Conservation (phyloP, 108 stramenopile genomes). For the Cyclotella baltica region DNA sequence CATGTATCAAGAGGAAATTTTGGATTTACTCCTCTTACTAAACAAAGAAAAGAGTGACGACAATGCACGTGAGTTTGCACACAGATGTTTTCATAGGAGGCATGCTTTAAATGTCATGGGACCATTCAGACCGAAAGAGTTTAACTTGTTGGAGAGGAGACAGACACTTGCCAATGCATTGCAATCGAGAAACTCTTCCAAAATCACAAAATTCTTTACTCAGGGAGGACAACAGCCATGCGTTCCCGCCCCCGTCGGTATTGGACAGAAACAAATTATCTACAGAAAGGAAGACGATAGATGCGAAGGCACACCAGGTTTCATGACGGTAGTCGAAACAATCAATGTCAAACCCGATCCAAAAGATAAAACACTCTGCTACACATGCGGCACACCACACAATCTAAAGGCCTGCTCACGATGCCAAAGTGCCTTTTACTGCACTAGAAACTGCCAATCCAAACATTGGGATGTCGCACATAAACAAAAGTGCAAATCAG, state of each 20-base stretch:
- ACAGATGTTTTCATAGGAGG: constrained; percentile 20
- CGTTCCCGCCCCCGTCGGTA: background rate
- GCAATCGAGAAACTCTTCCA: background rate
- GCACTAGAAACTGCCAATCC: constrained; percentile 20
- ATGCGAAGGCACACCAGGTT: background rate
- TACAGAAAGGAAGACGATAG: background rate
- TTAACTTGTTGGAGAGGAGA: constrained; percentile 21
- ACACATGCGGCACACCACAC: constrained; percentile 28
- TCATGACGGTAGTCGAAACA: constrained; percentile 12
- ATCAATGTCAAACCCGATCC: constrained; percentile 39
- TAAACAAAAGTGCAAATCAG: constrained; percentile 37
- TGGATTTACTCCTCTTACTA: constrained; percentile 7
- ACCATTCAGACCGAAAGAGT: constrained; percentile 35
- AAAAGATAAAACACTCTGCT: constrained; percentile 20
- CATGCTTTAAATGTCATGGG: constrained; percentile 25
- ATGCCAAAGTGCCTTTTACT: constrained; percentile 29
- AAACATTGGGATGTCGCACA: constrained; percentile 10
- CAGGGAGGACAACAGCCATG: background rate
- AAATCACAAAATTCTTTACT: background rate
- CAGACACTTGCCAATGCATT: constrained; percentile 18
- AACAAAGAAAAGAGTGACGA: constrained; percentile 4
- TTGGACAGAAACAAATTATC: background rate
- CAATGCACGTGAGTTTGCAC: constrained; percentile 19
- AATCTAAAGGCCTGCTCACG: constrained; percentile 28
- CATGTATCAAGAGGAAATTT: constrained; percentile 25